Base-by-base conservation (phyloP, 1,284 basidiomycete genomes). In the Sutorius eximius region DNA sequence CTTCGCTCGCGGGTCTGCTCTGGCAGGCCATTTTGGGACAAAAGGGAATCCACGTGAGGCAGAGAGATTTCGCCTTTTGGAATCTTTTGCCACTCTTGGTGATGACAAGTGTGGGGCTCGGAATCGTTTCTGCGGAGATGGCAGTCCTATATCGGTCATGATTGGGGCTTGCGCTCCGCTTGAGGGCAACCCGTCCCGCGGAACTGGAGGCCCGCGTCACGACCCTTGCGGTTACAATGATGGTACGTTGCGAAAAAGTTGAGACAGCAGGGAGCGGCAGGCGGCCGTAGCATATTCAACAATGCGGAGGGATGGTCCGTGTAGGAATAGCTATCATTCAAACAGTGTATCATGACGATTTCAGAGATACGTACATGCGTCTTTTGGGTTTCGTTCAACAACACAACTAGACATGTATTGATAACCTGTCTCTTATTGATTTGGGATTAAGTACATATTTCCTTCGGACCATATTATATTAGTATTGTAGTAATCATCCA, bases 1-100 rank as follows among this genome's bases (percentile, higher is more conserved):
- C 93, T 0, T 94, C 91, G 56, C 80, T 98, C 11, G 95, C 95
- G 0, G 95, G 95, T 0, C 73, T 98, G 50, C 78, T 98, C 11
- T 98, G 96, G 96, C 76, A 81, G 27, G 72, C 77, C 16, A 95
- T 97, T 52, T 75, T 98, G 53, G 68, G 71, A 47, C 89, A 94
- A 67, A 96, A 95, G 67, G 85, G 82, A 0, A 87, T 95, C 49
- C 64, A 68, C 2, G 83, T 98, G n/a, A 77, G 65, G 12, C 82
- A 85, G 57, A 60, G 66, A 45, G 78, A 85, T 45, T 98, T 98
- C 73, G 83, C 89, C 1, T 71, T 75, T 52, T 85, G 89, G 80
- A 97, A 96, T 67, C 53, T 81, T 8, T 70, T 87, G 3, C 83
- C 85, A 0, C 63, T 85, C 41, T 42, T 76, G 18, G 71, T 72